Conservation (phyloP, 2,329 filamentous ascomycete genomes). For the Penicillium psychrosexuale region DNA sequence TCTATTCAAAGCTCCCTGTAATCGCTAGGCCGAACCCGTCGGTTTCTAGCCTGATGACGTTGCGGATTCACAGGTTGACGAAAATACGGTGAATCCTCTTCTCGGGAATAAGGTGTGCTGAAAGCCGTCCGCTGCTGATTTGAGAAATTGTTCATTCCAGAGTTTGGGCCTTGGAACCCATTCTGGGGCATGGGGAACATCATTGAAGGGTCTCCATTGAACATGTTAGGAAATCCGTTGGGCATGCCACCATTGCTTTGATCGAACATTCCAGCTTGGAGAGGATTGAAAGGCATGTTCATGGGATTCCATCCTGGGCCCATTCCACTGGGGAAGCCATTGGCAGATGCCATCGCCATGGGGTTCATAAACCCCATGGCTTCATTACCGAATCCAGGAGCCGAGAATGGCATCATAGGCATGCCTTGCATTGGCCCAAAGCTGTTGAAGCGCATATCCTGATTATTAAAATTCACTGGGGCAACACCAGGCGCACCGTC, state of each 20-base stretch:
- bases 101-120: constrained; percentile 55
- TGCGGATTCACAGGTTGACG: constrained; percentile 94
- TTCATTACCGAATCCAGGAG: constrained; percentile 32
- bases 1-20: constrained; percentile 69
- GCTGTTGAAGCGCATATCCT: constrained; percentile 37
- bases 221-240: constrained; percentile 38
- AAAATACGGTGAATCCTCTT: constrained; percentile 89
- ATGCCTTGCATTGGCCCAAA: constrained; percentile 34
- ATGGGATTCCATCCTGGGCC: constrained; percentile 45
- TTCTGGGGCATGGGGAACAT: constrained; percentile 39
- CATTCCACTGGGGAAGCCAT: constrained; percentile 33
- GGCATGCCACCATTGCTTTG: constrained; percentile 31
- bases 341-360: constrained; percentile 36
- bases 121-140: constrained; percentile 59
- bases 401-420: constrained; percentile 34
- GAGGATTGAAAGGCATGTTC: constrained; percentile 42
- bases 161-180: constrained; percentile 26
- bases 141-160: constrained; percentile 47
- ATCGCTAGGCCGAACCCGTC: constrained; percentile 80
- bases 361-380: constrained; percentile 40
- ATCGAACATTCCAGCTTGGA: constrained; percentile 37
- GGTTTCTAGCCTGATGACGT: constrained; percentile 77
- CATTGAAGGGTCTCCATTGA: constrained; percentile 34
- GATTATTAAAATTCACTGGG: constrained; percentile 30
- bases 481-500: constrained; percentile 17